Evolutionary conservation across 805 yeast species (phyloP), one percentile per base, ranked within the genome.

Genomic region (Yueomyces sinensis): DNA sequence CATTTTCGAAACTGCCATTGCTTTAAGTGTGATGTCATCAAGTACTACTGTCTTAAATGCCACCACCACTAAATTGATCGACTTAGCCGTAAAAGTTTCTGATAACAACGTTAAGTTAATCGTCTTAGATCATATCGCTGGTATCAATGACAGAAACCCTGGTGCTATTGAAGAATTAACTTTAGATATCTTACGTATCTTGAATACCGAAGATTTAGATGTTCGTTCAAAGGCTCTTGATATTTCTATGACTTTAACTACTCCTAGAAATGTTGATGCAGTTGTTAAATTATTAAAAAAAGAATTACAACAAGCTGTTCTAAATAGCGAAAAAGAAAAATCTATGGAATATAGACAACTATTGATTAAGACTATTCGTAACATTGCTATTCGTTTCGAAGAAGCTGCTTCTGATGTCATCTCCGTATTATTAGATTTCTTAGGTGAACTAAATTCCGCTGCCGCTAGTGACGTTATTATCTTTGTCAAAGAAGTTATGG

Each of bases 21-120:
- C 95, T 5, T 64, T 82, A 48, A 70, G 79, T 22, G 61, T 61
- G 17, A 62, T 84, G 38, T 68, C 86, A 5, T 56, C 64, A 36
- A 73, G 76, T 35, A 79, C 87, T 18, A 61, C 72, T 15, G 74
- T 81, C 15, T 69, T 89, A 37, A 63, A 75, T 36, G 71, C 76
- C 41, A 91, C 95, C 13, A 97, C 94, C 28, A 59, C 75, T 37
- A 84, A 84, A 56, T 80, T 84, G 50, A 76, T 89, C 41, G 94
- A 83, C 38, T 68, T 91, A 46, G 94, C 95, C 24, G 76, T 78
- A 46, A 82, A 80, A 53, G 97, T 86, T 54, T 70, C 94, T n/a
- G 97, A 91, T 59, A 87, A 82, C 62, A 91, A 87, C 52, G 87
- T 89, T 47, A 93, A 93, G 60, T 70, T 91, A 44, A 87, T 89